phyloP scores from a whole-genome alignment of 441 rosid species.

The Kokia cookei region DNA sequence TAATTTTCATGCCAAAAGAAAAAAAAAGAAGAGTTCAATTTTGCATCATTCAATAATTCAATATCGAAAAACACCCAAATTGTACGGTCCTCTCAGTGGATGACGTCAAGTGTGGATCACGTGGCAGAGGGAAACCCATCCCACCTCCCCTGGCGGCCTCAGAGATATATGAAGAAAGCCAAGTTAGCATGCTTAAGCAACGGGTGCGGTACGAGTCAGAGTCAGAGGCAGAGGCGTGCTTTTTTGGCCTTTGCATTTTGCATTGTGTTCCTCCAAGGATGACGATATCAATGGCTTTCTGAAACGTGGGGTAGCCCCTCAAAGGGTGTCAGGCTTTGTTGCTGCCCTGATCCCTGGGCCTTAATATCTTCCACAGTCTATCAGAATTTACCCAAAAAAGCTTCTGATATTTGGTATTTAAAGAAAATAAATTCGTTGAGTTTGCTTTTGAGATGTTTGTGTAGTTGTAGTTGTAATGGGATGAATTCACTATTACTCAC shows the following conservation, averaged over 20 bases:
- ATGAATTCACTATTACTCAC: too few species aligned
- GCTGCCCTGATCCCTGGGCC: not conserved
- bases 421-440: not conserved
- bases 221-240: slow-evolving; percentile 6
- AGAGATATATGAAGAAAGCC: not conserved
- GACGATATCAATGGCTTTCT: not conserved
- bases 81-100: not conserved
- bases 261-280: not conserved
- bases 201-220: not conserved
- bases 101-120: slow-evolving; percentile 5
- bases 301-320: not conserved
- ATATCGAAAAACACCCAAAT: not conserved
- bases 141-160: not conserved
- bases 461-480: too few species aligned
- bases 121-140: not conserved
- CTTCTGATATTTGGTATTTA: not conserved
- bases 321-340: not conserved
- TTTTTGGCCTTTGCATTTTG: not conserved
- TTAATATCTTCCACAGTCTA: not conserved
- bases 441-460: too few species aligned
- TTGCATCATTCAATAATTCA: not conserved
- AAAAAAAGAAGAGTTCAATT: not conserved
- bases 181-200: slow-evolving; percentile 1
- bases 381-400: not conserved
- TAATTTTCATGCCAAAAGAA: not conserved